These are phyloP conservation scores for Suillus weaverae DNA, from an alignment of 768 basidiomycete genomes.

Conservation along the genomic window DNA sequence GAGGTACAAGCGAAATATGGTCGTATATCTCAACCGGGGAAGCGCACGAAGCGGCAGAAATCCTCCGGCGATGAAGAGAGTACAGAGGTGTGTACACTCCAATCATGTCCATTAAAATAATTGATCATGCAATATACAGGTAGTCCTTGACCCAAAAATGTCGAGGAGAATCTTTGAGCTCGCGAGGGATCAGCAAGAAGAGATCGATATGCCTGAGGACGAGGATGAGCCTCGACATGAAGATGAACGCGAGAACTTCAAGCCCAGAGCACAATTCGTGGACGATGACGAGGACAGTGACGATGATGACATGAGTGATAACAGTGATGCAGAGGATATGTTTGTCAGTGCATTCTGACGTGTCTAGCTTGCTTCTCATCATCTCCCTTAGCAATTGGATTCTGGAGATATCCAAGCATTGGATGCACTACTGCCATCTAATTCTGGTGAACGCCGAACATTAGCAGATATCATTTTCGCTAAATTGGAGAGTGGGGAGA, in stretches of 20 bases:
- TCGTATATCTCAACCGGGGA: constrained; percentile 71
- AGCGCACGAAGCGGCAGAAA: constrained; percentile 62
- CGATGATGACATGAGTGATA: constrained; percentile 39
- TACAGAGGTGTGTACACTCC: constrained; percentile 47
- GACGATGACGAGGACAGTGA: constrained; percentile 49
- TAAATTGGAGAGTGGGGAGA: constrained; percentile 71
- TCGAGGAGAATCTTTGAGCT: constrained; percentile 89
- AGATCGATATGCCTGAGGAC: constrained; percentile 67
- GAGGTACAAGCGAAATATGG: constrained; percentile 78
- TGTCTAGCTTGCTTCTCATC: constrained; percentile 11
- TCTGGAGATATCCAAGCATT: constrained; percentile 84
- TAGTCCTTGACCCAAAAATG: constrained; percentile 74
- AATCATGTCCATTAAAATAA: constrained; percentile 10
- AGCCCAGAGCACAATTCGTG: constrained; percentile 36
- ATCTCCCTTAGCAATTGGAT: constrained; percentile 73
- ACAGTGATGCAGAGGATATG: constrained; percentile 58
- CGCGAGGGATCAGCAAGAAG: constrained; percentile 90
- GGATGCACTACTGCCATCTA: constrained; percentile 76
- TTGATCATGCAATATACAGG: constrained; percentile 39
- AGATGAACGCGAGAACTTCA: constrained; percentile 32
- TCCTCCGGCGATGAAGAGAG: constrained; percentile 50
- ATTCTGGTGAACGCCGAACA: constrained; percentile 75
- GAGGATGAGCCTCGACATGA: constrained; percentile 44
- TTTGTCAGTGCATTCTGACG: constrained; percentile 45
- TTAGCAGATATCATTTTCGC: constrained; percentile 96